Evolutionary conservation across 805 yeast genomes (phyloP), one percentile per base, ranked within the genome.

Genomic region (Barnettozyma sucrosica): DNA sequence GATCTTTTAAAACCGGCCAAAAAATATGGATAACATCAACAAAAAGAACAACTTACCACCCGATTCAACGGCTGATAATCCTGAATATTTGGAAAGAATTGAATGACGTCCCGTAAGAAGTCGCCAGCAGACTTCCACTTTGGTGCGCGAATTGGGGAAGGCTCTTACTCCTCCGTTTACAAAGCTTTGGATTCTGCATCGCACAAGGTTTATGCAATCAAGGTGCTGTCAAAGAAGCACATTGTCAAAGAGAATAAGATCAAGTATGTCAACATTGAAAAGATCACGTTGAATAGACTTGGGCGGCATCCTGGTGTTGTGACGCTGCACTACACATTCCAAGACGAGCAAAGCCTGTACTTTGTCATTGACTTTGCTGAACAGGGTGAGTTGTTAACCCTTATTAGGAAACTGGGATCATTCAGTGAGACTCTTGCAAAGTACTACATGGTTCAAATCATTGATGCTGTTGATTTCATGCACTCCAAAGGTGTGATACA

Each of bases 241-340:
- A 93, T 93, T 41, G 95, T 93, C 52, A 82, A 88, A 63, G 99
- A 93, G 66, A 86, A 85, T 62, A 93, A 93, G 65, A 89, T 89
- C 62, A 93, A 93, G 66, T 93, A 93, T 61, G 99, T 93, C 49
- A 89, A 89, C 63, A 92, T 93, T 49, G 99, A 93, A 62, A 93
- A 93, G 63, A 83, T 86, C 47, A 88, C 97, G 1, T 69, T 93
- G 52, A 90, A 89, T 65, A 68, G 92, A 21, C 70, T 93, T 52
- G 96, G 96, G 3, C 83, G 83, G 47, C 98, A 93, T 62, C 97
- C 97, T 0, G 99, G 99, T 1, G 85, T 93, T 25, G 95, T 93
- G 19, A 86, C 90, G 42, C 70, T 93, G 41, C 87, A 88, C 66
- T 93, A 86, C 66, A 93, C 99, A 1, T 93, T 93, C 67, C 99